phyloP scores from a whole-genome alignment of 208 protist genomes.

The Novymonas esmeraldas region DNA sequence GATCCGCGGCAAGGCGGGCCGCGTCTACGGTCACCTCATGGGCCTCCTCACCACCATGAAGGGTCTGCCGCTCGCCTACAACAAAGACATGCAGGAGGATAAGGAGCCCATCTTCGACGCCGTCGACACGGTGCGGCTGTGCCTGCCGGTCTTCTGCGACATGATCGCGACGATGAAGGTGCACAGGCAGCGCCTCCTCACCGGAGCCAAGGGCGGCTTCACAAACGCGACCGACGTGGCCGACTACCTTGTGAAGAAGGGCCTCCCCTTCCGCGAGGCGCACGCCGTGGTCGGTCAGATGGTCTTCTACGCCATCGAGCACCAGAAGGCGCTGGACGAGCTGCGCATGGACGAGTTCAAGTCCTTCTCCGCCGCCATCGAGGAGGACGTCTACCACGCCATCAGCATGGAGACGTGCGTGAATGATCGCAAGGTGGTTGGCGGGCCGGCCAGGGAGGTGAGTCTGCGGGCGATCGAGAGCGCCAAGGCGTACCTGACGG shows the following conservation, averaged over 20 bases:
- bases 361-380: conserved; percentile 22
- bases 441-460: conserved; percentile 32
- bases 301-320: conserved; percentile 36
- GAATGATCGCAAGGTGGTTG: conserved; percentile 38
- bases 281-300: conserved; percentile 35
- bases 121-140: conserved; percentile 37
- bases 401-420: conserved; percentile 45
- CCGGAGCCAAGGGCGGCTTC: conserved; percentile 36
- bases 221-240: conserved; percentile 39
- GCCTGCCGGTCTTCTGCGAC: conserved; percentile 38
- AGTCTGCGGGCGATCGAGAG: conserved; percentile 20
- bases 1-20: conserved; percentile 35
- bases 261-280: conserved; percentile 38
- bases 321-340: conserved; percentile 34
- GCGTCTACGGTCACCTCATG: conserved; percentile 35
- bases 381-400: conserved; percentile 34
- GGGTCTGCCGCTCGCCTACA: conserved; percentile 38
- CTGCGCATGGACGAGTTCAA: conserved; percentile 30
- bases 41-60: conserved; percentile 38
- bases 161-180: conserved; percentile 38
- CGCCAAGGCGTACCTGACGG: conserved; percentile 19
- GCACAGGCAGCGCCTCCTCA: conserved; percentile 21
- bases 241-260: conserved; percentile 38
- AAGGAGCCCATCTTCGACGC: conserved; percentile 40
- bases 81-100: conserved; percentile 45